A percentile compares a stretch with the other conserved stretches of the same genome.
These are phyloP conservation scores for Leishmania major DNA, from an alignment of 208 protist species.

Conservation along the genomic window DNA sequence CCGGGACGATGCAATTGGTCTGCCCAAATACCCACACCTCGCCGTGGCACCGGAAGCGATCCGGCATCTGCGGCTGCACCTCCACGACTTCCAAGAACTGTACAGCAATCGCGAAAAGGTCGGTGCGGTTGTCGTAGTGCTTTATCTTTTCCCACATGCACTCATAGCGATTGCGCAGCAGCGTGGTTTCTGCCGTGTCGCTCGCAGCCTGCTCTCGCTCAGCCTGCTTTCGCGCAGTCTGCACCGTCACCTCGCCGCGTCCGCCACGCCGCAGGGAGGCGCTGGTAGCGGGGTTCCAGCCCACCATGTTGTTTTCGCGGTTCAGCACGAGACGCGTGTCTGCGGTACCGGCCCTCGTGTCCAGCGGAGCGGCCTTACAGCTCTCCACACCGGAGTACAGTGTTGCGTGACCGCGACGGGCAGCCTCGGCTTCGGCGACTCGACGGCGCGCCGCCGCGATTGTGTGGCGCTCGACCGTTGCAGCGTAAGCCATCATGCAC, in stretches of 20 bases:
- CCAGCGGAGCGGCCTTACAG: neutral
- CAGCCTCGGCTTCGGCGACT: neutral
- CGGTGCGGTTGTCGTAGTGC: slow-evolving; percentile 30
- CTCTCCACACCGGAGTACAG: neutral
- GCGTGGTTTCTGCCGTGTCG: slow-evolving; percentile 4
- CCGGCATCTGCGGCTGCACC: slow-evolving; percentile 59
- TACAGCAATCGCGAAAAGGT: slow-evolving; percentile 53
- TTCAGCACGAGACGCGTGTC: slow-evolving; percentile 27
- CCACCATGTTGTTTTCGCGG: slow-evolving; percentile 43
- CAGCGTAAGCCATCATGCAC: slow-evolving; percentile 34
- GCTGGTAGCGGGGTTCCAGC: slow-evolving; percentile 29
- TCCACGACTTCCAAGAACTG: slow-evolving; percentile 64
- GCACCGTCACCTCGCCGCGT: slow-evolving; percentile 4
- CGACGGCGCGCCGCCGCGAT: slow-evolving; percentile 13
- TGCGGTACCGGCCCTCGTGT: neutral
- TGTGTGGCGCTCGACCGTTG: slow-evolving; percentile 17
- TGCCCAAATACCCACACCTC: slow-evolving; percentile 71
- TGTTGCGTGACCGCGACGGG: neutral
- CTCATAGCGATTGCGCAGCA: slow-evolving; percentile 28
- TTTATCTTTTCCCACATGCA: slow-evolving; percentile 38
- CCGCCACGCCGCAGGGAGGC: slow-evolving; percentile 13
- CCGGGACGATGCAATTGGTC: slow-evolving; percentile 23
- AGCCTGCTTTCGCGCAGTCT: slow-evolving; percentile 3
- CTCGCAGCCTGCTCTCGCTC: slow-evolving; percentile 5
- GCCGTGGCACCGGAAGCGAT: slow-evolving; percentile 71